These are phyloP conservation scores for Dendrobium officinale DNA, from an alignment of 106 monocot genomes.

Conservation along the genomic window DNA sequence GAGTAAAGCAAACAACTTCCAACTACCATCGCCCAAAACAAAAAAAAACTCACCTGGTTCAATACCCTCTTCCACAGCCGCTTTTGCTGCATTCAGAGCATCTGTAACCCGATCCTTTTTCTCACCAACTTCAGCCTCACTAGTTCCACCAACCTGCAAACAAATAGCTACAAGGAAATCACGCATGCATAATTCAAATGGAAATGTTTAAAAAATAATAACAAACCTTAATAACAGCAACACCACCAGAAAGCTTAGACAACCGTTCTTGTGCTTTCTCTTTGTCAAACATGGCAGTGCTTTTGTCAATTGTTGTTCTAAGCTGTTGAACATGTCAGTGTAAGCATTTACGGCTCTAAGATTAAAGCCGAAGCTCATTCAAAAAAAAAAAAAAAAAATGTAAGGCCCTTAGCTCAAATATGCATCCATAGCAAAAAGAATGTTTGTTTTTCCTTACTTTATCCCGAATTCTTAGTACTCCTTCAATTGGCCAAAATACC, in stretches of 20 bases:
- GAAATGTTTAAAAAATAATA: not conserved
- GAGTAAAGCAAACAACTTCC: not conserved
- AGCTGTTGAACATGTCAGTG: constrained; percentile 34
- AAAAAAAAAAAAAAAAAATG: not conserved
- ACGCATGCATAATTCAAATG: not conserved
- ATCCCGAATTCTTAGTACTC: not conserved
- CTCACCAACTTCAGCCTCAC: constrained; percentile 85
- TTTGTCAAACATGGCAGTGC: constrained; percentile 84
- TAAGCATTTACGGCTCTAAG: not conserved
- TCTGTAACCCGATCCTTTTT: constrained; percentile 84
- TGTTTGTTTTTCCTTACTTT: not conserved
- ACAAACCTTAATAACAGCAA: constrained; percentile 83
- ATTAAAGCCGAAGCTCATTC: not conserved
- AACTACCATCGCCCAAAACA: not conserved
- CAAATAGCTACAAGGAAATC: not conserved
- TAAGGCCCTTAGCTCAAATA: not conserved
- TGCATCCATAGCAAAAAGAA: not conserved
- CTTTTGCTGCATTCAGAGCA: constrained; percentile 80
- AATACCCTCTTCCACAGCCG: constrained; percentile 87
- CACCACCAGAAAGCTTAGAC: constrained; percentile 85
- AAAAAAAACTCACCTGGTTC: constrained; percentile 43
- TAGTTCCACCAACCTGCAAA: constrained; percentile 78
- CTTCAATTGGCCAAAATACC: not conserved
- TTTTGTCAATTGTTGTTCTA: constrained; percentile 49
- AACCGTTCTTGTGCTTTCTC: constrained; percentile 90